A percentile compares a stretch with the other conserved stretches of the same genome.
Conservation (phyloP, 108 stramenopile genomes). For the Stephanodiscus minutulus region DNA sequence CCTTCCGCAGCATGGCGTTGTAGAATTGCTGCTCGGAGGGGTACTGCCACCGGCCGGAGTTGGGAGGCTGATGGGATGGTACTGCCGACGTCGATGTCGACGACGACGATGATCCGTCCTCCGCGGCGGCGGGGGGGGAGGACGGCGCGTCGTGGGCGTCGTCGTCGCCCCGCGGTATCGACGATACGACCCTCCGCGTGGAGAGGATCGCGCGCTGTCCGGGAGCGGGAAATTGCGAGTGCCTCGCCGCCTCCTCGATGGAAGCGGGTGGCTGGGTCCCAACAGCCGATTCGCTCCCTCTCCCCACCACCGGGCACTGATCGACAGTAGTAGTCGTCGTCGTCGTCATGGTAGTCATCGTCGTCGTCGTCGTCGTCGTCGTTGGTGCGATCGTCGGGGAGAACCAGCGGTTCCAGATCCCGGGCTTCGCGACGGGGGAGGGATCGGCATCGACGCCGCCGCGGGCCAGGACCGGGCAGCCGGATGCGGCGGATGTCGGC, state of each 20-base stretch:
- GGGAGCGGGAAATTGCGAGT: slow-evolving; percentile 78
- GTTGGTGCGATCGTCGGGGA: background rate
- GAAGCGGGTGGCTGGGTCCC: slow-evolving; percentile 69
- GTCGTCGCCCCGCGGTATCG: slow-evolving; percentile 72
- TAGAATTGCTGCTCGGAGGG: slow-evolving; percentile 97
- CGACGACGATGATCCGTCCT: slow-evolving; percentile 13
- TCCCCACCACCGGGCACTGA: slow-evolving; percentile 35
- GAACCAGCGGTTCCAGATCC: slow-evolving; percentile 41
- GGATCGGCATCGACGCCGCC: slow-evolving; percentile 9
- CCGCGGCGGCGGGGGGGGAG: background rate
- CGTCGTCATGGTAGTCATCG: background rate
- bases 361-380: background rate
- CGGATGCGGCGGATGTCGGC: slow-evolving; percentile 12
- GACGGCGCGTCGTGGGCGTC: slow-evolving; percentile 21
- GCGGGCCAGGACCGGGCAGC: slow-evolving; percentile 40
- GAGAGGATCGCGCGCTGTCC: slow-evolving; percentile 76
- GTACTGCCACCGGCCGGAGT: slow-evolving; percentile 84
- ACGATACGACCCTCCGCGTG: slow-evolving; percentile 66
- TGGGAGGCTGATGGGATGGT: slow-evolving; percentile 43
- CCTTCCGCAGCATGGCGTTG: slow-evolving; percentile 95
- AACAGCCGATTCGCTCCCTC: slow-evolving; percentile 9
- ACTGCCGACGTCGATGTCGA: slow-evolving; percentile 12
- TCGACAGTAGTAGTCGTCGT: background rate
- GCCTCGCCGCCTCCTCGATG: slow-evolving; percentile 77
- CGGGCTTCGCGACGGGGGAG: slow-evolving; percentile 11